Base-by-base conservation (phyloP, 176 grass and related monocot genomes). In the Carex littledalei region DNA sequence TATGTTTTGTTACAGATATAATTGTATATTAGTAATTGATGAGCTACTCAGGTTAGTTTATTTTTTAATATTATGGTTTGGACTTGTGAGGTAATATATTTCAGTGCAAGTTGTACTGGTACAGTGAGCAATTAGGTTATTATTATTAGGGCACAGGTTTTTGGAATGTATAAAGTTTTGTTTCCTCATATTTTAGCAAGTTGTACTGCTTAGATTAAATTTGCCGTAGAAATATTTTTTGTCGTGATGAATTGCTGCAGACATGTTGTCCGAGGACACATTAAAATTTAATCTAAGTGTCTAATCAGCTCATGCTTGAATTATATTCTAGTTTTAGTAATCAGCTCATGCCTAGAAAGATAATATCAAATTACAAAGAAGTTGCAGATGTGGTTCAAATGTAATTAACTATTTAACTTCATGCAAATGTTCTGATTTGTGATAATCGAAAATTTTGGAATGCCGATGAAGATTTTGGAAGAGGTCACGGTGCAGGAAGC, bases 31-130 rank as follows among this genome's bases (percentile, higher is more conserved):
- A 47, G 37, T 62, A n/a, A 12, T 60, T 59, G 57, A 81, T 63
- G 57, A 81, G 57, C 56, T 64, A 81, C 31, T 57, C 35, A 64
- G 79, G 79, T 81, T 81, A 81, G 79, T 81, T 41, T 16, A 41
- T 70, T 77, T 54, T 77, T 53, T 43, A 26, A 15, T 76, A 77
- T 55, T 77, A 53, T 77, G 22, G 45, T 52, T 52, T 75, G 39
- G 71, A 18, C 43, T 37, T 21, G 5, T 24, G 39, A 73, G 39
- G 18, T 49, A 21, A 47, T 73, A 12, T 29, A 26, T 26, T 64
- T 24, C 11, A 64, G 62, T 22, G 62, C 9, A 22, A 22, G 43
- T 60, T 60, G 18, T 73, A 73, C 72, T 26, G 21, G 72, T 76
- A 76, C 20, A 24, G 15, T 76, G 72, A 76, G 72, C 43, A 54